Conservation (phyloP, 1,284 basidiomycete genomes). For the Trametes pubescens region DNA sequence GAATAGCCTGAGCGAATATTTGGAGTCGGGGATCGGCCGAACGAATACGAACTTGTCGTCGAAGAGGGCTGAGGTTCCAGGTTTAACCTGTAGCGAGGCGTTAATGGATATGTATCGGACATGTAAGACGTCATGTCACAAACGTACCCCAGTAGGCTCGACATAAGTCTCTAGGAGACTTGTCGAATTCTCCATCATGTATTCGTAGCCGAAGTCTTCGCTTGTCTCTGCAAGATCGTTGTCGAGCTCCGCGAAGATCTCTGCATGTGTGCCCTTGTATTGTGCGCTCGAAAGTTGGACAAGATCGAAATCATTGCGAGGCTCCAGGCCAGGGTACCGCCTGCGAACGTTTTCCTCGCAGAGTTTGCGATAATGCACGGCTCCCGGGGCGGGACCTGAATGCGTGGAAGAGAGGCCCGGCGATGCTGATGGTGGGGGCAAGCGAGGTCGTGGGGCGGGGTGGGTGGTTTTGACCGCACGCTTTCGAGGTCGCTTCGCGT, state of each 20-base stretch:
- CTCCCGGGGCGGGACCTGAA: neutral
- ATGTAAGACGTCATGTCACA: neutral
- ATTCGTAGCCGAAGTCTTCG: neutral
- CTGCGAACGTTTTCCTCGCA: neutral
- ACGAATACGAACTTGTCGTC: neutral
- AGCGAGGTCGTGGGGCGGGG: neutral
- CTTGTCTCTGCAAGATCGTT: neutral
- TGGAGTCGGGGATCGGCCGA: neutral
- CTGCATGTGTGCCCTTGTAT: neutral
- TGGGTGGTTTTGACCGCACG: neutral
- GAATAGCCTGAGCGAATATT: neutral
- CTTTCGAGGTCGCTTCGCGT: neutral
- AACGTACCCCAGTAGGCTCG: slow-evolving; percentile 2
- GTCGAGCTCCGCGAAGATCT: neutral
- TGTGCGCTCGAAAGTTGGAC: neutral
- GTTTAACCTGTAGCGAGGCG: neutral
- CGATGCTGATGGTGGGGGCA: neutral
- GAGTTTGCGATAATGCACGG: neutral
- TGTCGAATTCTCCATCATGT: neutral
- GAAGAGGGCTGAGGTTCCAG: neutral
- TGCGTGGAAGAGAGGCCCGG: neutral
- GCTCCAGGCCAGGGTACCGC: neutral
- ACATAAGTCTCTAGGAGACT: neutral
- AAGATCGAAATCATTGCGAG: neutral
- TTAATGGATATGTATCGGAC: neutral